Percentiles rank a stretch among this genome's conserved stretches.
These are phyloP conservation scores for Scytalidium sp. DNA, from an alignment of 2,329 filamentous ascomycete genomes.

Conservation along the genomic window DNA sequence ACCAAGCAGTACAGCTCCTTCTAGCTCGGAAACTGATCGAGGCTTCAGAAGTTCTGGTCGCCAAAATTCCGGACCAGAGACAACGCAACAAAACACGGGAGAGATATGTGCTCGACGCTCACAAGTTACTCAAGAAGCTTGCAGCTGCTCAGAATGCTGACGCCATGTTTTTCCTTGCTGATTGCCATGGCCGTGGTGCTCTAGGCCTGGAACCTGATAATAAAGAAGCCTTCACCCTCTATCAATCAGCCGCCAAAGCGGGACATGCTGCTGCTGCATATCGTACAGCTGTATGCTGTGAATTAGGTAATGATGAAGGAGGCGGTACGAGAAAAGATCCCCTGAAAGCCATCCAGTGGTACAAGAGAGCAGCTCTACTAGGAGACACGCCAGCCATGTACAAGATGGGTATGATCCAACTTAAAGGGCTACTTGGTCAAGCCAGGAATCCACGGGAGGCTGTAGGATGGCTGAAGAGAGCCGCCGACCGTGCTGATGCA, in stretches of 20 bases:
- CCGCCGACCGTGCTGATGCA: constrained; percentile 79
- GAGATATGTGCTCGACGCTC: constrained; percentile 78
- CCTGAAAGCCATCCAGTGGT: constrained; percentile 96
- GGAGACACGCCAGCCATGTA: constrained; percentile 96
- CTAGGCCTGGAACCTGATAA: constrained; percentile 78
- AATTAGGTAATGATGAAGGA: constrained; percentile 91
- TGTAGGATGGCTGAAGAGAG: constrained; percentile 87
- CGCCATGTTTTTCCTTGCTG: constrained; percentile 91
- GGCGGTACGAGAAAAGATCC: constrained; percentile 90
- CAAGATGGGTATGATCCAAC: constrained; percentile 93
- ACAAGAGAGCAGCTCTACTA: constrained; percentile 84
- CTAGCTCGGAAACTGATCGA: constrained; percentile 84
- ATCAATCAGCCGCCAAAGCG: constrained; percentile 88
- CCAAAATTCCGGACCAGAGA: constrained; percentile 63
- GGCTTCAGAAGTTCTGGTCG: constrained; percentile 73
- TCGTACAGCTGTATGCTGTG: constrained; percentile 93
- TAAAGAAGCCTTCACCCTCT: constrained; percentile 90
- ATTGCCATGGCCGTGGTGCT: constrained; percentile 79
- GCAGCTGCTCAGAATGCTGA: constrained; percentile 70
- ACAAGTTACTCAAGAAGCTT: constrained; percentile 90
- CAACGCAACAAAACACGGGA: constrained; percentile 74
- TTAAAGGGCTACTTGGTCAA: constrained; percentile 93
- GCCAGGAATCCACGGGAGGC: constrained; percentile 79
- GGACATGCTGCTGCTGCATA: constrained; percentile 87
- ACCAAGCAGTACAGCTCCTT: constrained; percentile 67